Evolutionary conservation across 2,329 filamentous ascomycete genomes (phyloP).

Genomic region (Ramularia endophylla): DNA sequence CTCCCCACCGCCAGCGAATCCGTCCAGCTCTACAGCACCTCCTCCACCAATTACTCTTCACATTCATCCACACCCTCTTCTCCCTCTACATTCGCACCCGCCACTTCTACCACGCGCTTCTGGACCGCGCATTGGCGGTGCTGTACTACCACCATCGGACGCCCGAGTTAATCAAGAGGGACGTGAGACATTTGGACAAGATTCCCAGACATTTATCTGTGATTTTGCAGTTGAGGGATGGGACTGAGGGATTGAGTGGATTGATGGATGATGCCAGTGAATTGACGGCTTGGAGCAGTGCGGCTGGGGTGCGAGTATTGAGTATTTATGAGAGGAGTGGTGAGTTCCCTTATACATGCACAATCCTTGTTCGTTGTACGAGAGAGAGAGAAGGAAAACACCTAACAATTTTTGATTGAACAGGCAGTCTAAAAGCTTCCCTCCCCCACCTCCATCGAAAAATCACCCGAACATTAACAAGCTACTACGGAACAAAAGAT

Average conservation of each 20-base stretch:
- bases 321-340: slow-evolving; percentile 91
- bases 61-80: slow-evolving; percentile 72
- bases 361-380: too few species aligned
- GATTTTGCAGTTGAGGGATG: slow-evolving; percentile 67
- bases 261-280: slow-evolving; percentile 89
- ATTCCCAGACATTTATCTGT: slow-evolving; percentile 84
- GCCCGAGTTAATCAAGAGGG: slow-evolving; percentile 83
- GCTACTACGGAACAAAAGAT: slow-evolving; percentile 70
- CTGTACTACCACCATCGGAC: slow-evolving; percentile 94
- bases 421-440: slow-evolving; percentile 83
- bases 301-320: slow-evolving; percentile 77
- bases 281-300: slow-evolving; percentile 86
- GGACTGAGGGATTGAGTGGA: slow-evolving; percentile 69
- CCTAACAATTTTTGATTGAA: too few species aligned
- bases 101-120: slow-evolving; percentile 70
- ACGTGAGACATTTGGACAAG: slow-evolving; percentile 68
- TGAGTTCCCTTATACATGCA: too few species aligned
- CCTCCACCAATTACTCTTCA: slow-evolving; percentile 62
- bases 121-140: slow-evolving; percentile 72
- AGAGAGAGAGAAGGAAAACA: too few species aligned
- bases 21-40: slow-evolving; percentile 25
- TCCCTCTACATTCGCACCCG: slow-evolving; percentile 80
- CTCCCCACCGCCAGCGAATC: slow-evolving; percentile 24
- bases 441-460: slow-evolving; percentile 77
- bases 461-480: slow-evolving; percentile 70